Percentiles rank a stretch among this genome's conserved stretches.
phyloP scores from a whole-genome alignment of 2,329 filamentous ascomycete genomes.

The Neonectria hederae region DNA sequence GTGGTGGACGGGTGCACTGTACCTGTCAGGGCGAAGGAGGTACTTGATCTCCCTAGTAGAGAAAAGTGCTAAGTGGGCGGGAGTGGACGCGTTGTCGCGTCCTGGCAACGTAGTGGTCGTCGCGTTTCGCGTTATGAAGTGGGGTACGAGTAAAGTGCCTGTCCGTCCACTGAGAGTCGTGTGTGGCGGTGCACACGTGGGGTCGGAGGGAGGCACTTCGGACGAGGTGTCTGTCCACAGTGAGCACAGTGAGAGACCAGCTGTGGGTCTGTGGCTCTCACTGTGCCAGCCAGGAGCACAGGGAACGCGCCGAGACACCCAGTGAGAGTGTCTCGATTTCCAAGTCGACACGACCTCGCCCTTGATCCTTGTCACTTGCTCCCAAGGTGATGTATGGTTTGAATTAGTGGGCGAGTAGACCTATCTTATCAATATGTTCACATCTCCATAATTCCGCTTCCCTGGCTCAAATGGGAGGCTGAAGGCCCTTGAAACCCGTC shows the following conservation, averaged over 20 bases:
- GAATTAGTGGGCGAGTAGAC: too few relatives aligned
- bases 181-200: conserved; percentile 11
- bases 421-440: too few relatives aligned
- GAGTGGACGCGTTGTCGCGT: conserved; percentile 17
- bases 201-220: neutral
- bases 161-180: neutral
- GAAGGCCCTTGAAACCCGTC: too few relatives aligned
- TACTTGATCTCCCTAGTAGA: conserved; percentile 11
- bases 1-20: neutral
- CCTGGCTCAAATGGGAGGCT: too few relatives aligned
- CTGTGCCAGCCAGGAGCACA: neutral
- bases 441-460: too few relatives aligned
- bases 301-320: neutral
- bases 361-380: neutral
- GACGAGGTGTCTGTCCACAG: neutral
- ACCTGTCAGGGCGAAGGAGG: neutral
- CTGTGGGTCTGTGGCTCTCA: neutral
- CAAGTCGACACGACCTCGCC: conserved; percentile 9
- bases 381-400: neutral
- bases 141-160: conserved; percentile 21
- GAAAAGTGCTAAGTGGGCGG: conserved; percentile 23
- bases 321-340: conserved; percentile 2
- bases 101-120: neutral
- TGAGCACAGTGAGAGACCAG: conserved; percentile 7
- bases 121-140: conserved; percentile 8